Conservation (phyloP, 23 red algal genomes). For the Pyropia haitanensis region DNA sequence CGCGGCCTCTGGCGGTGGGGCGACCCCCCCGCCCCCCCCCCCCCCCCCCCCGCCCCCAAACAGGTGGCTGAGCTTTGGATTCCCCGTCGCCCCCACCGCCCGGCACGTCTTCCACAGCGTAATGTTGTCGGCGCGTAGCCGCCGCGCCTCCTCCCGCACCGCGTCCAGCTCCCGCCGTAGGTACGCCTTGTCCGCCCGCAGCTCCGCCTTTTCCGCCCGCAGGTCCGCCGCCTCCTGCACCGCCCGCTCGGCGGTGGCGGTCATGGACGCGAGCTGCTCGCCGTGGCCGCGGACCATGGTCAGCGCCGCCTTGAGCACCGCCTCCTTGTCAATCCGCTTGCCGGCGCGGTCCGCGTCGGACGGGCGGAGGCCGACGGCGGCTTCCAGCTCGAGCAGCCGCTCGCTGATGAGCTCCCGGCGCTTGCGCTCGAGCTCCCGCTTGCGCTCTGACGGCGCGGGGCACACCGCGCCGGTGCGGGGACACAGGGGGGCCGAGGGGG, state of each 20-base stretch:
- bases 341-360: constrained; percentile 8
- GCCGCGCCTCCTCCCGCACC: constrained; percentile 38
- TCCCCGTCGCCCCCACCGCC: too few relatives aligned
- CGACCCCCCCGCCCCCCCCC: too few relatives aligned
- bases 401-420: constrained; percentile 64
- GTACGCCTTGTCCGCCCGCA: constrained; percentile 54
- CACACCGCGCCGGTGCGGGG: too few relatives aligned
- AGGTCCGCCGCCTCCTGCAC: constrained; percentile 40
- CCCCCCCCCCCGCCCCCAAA: too few relatives aligned
- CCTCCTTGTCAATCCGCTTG: constrained; percentile 77
- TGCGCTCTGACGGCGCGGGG: constrained; percentile 16
- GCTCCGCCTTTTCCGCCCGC: constrained; percentile 54
- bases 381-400: constrained; percentile 51
- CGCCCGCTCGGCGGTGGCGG: constrained; percentile 11
- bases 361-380: neutral
- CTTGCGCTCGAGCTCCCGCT: constrained; percentile 64
- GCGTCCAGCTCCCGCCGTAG: constrained; percentile 49
- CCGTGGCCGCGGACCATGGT: constrained; percentile 22
- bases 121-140: constrained; percentile 52
- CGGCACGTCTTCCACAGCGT: constrained; percentile 34
- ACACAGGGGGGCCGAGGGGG: too few relatives aligned
- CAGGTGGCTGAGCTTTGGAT: too few relatives aligned
- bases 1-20: too few relatives aligned
- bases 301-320: constrained; percentile 52
- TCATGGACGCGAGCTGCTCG: constrained; percentile 23